These are phyloP conservation scores for Colletotrichum chrysophilum DNA, from an alignment of 2,329 filamentous ascomycete genomes.

Conservation along the genomic window DNA sequence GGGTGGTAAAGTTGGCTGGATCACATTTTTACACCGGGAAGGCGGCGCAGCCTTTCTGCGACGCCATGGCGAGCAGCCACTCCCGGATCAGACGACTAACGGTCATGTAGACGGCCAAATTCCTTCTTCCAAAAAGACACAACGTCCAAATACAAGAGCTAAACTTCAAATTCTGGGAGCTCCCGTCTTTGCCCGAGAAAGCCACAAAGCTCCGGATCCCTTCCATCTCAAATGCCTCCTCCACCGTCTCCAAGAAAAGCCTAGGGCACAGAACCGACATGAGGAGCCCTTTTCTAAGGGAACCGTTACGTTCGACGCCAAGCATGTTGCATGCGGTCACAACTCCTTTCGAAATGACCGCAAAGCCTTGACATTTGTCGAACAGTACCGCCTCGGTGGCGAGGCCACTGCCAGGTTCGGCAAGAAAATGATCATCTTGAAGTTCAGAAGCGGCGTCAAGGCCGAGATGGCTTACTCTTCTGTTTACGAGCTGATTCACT, in stretches of 20 bases:
- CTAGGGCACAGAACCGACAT: constrained; percentile 23
- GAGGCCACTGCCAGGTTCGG: constrained; percentile 45
- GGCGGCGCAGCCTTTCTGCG: neutral
- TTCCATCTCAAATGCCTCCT: constrained; percentile 38
- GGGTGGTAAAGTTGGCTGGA: neutral
- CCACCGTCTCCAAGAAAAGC: constrained; percentile 33
- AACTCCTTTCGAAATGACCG: constrained; percentile 41
- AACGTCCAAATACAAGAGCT: constrained; percentile 23
- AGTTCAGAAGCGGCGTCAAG: constrained; percentile 21
- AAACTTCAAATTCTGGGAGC: constrained; percentile 34
- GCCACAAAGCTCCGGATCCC: constrained; percentile 37
- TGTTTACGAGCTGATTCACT: constrained; percentile 50
- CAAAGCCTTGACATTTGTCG: constrained; percentile 44
- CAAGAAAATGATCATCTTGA: constrained; percentile 46
- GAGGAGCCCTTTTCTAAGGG: constrained; percentile 19
- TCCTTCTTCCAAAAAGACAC: neutral
- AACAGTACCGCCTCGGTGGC: constrained; percentile 42
- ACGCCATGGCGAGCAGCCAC: constrained; percentile 32
- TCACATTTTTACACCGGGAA: neutral
- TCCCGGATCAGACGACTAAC: neutral
- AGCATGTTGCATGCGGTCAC: constrained; percentile 46
- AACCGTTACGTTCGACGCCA: constrained; percentile 13
- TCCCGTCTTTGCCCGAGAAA: constrained; percentile 34
- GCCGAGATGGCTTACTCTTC: constrained; percentile 52
- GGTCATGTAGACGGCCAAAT: neutral